Evolutionary conservation across 1,284 basidiomycete species (phyloP).

Genomic region (Macrocystidia cucumis): DNA sequence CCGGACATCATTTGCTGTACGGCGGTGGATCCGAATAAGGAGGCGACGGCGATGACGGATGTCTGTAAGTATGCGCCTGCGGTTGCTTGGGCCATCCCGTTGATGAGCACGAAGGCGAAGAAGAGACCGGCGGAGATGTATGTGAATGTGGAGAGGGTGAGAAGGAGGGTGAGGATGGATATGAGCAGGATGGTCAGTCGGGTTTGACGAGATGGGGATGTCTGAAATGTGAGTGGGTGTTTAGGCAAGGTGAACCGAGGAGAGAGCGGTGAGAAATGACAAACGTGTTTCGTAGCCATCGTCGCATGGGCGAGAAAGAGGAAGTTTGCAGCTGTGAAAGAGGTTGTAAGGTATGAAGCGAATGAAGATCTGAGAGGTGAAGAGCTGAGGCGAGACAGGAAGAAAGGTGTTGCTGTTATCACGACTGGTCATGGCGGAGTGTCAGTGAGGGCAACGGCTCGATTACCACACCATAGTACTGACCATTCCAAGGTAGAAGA

Average conservation of each 20-base stretch:
- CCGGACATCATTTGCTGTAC: constrained; percentile 70
- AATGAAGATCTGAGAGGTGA: constrained; percentile 54
- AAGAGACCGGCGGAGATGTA: constrained; percentile 45
- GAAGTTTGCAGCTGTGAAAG: constrained; percentile 60
- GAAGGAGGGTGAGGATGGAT: constrained; percentile 40
- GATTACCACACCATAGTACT: no score
- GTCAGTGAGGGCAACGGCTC: constrained; percentile 5
- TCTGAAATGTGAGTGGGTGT: constrained; percentile 20
- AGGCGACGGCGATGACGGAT: constrained; percentile 61
- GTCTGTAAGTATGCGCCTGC: constrained; percentile 65
- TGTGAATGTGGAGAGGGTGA: constrained; percentile 57
- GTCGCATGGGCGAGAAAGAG: constrained; percentile 68
- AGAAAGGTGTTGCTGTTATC: constrained; percentile 73
- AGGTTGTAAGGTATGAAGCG: constrained; percentile 59
- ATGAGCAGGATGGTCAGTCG: constrained; percentile 36
- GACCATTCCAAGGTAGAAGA: constrained; percentile 77
- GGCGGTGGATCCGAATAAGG: constrained; percentile 60
- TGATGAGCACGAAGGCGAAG: constrained; percentile 56
- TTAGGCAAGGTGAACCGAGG: constrained; percentile 2
- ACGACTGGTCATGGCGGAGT: constrained; percentile 35
- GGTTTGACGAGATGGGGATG: constrained; percentile 44
- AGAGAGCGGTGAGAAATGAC: constrained; percentile 15
- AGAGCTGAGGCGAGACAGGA: constrained; percentile 52
- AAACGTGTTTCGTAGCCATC: constrained; percentile 53
- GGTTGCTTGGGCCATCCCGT: constrained; percentile 44